phyloP scores from a whole-genome alignment of 352 stramenopile genomes.

The Phytopythium mirpurense region DNA sequence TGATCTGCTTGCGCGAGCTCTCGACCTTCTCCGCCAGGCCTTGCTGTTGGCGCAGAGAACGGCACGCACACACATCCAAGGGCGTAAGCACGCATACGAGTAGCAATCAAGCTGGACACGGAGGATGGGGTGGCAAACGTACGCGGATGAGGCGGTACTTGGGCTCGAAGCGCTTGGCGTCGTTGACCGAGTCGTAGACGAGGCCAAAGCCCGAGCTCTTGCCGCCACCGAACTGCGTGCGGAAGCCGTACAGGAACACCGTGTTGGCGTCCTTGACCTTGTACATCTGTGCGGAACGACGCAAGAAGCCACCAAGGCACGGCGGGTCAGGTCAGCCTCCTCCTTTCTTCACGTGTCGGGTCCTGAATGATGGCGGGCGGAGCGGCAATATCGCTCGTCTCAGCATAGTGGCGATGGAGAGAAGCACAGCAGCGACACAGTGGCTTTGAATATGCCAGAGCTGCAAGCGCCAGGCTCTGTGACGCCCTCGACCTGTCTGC shows the following conservation, averaged over 20 bases:
- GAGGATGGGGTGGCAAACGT: background rate
- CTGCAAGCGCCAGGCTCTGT: too few relatives aligned
- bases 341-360: background rate
- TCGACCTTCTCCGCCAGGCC: conserved; percentile 93
- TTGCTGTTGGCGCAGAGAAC: conserved; percentile 19
- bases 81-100: background rate
- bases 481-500: too few relatives aligned
- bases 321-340: background rate
- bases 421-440: too few relatives aligned
- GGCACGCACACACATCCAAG: background rate
- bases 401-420: too few relatives aligned
- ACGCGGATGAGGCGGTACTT: conserved; percentile 95
- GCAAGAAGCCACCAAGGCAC: too few relatives aligned
- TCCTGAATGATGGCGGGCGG: too few relatives aligned
- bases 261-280: conserved; percentile 95
- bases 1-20: conserved; percentile 98
- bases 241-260: conserved; percentile 97
- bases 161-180: conserved; percentile 98
- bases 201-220: conserved; percentile 98
- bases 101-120: too few relatives aligned
- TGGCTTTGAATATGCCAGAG: too few relatives aligned
- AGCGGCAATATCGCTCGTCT: too few relatives aligned
- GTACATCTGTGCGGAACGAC: conserved; percentile 76
- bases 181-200: conserved; percentile 98
- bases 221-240: conserved; percentile 96